Percentiles rank a stretch among this genome's conserved stretches.
Evolutionary conservation across 2,329 filamentous ascomycete genomes (phyloP).

Genomic region (Trichoderma endophyticum): DNA sequence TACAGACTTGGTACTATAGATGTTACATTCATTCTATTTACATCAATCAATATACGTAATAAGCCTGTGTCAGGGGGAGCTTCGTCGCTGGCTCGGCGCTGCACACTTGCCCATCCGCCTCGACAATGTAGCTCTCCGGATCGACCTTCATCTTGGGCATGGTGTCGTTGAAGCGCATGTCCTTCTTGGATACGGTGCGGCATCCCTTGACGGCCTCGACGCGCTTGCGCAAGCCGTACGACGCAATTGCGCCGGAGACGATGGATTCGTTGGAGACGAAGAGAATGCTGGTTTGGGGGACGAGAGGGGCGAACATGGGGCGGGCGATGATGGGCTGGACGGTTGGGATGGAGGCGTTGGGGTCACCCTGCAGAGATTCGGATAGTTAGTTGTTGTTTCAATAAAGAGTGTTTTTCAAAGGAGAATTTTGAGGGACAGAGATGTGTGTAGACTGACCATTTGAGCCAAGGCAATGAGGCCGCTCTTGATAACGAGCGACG

Average conservation of each 20-base stretch:
- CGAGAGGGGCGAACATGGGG: slow-evolving; percentile 77
- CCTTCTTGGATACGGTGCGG: slow-evolving; percentile 70
- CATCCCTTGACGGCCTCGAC: slow-evolving; percentile 77
- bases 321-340: slow-evolving; percentile 80
- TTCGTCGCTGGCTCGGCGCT: slow-evolving; percentile 66
- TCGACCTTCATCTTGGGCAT: slow-evolving; percentile 90
- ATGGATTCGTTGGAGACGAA: slow-evolving; percentile 79
- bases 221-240: slow-evolving; percentile 74
- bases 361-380: slow-evolving; percentile 58
- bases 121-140: slow-evolving; percentile 82
- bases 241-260: slow-evolving; percentile 60
- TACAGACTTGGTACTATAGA: neutral
- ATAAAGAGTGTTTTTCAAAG: neutral
- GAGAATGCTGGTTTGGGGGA: slow-evolving; percentile 70
- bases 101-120: slow-evolving; percentile 76
- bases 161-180: slow-evolving; percentile 86
- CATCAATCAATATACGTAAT: slow-evolving; percentile 65
- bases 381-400: neutral
- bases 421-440: too few relatives aligned
- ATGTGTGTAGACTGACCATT: slow-evolving; percentile 59
- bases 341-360: slow-evolving; percentile 82
- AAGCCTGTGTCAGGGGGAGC: slow-evolving; percentile 74
- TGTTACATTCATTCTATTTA: neutral
- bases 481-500: slow-evolving; percentile 76
- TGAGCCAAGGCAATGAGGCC: slow-evolving; percentile 79